A percentile compares a stretch with the other conserved stretches of the same genome.
Evolutionary conservation across 768 basidiomycete species (phyloP).

Genomic region (Phylloporus scabripes): DNA sequence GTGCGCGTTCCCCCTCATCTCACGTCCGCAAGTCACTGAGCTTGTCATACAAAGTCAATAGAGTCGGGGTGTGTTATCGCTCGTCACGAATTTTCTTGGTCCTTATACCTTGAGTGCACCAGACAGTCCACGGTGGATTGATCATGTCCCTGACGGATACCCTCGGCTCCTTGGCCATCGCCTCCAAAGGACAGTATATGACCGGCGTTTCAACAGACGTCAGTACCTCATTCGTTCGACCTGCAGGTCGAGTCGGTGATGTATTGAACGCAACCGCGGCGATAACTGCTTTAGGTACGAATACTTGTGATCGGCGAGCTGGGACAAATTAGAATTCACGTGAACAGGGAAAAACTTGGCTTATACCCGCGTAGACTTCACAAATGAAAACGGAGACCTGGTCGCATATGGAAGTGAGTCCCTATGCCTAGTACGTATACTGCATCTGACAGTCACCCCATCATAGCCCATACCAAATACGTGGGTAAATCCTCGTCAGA

Average conservation of each 20-base stretch:
- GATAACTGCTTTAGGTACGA: slow-evolving; percentile 63
- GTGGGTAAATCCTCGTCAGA: slow-evolving; percentile 60
- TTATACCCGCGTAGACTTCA: slow-evolving; percentile 79
- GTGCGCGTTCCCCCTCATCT: slow-evolving; percentile 36
- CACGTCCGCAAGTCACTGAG: not conserved
- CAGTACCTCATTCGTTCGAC: slow-evolving; percentile 70
- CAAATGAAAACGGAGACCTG: slow-evolving; percentile 52
- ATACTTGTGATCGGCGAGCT: not conserved
- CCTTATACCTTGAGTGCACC: not conserved
- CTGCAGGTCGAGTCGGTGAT: slow-evolving; percentile 69
- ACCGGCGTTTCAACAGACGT: slow-evolving; percentile 86
- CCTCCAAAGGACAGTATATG: slow-evolving; percentile 78
- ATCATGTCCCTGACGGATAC: slow-evolving; percentile 81
- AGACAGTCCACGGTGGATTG: slow-evolving; percentile 75
- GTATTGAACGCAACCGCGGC: slow-evolving; percentile 57
- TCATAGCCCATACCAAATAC: slow-evolving; percentile 78
- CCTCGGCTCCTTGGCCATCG: slow-evolving; percentile 78
- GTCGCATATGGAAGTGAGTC: slow-evolving; percentile 78
- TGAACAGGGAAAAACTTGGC: slow-evolving; percentile 69
- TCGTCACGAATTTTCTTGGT: not conserved
- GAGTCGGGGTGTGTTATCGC: slow-evolving; percentile 59
- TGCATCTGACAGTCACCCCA: slow-evolving; percentile 1
- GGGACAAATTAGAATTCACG: not conserved
- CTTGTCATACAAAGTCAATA: slow-evolving; percentile 51
- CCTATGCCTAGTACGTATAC: too few species aligned